These are phyloP conservation scores for Xylariaceae sp. DNA, from an alignment of 2,329 filamentous ascomycete genomes.

Conservation along the genomic window DNA sequence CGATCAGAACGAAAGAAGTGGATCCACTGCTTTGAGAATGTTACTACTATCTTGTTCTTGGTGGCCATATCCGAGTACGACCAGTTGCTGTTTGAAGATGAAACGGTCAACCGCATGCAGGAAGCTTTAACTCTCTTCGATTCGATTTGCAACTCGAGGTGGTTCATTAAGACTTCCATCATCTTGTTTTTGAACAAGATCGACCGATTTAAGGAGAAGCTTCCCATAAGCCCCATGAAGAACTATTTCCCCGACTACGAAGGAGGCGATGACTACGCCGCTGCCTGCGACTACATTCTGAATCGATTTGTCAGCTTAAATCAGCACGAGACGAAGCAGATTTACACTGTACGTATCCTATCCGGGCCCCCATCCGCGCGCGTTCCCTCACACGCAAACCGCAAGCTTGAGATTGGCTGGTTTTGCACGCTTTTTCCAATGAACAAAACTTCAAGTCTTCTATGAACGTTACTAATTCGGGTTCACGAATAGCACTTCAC, in stretches of 20 bases:
- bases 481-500: constrained; percentile 65
- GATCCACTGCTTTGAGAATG: constrained; percentile 99
- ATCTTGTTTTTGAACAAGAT: constrained; percentile 88
- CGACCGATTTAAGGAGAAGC: constrained; percentile 82
- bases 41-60: constrained; percentile 92
- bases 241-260: constrained; percentile 90
- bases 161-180: constrained; percentile 87
- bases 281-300: constrained; percentile 96
- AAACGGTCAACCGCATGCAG: constrained; percentile 93
- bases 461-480: not conserved
- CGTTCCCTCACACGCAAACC: too few species aligned
- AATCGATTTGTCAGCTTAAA: constrained; percentile 98
- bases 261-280: constrained; percentile 89
- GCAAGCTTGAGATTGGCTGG: not conserved
- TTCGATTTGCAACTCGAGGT: constrained; percentile 81
- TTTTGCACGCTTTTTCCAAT: not conserved
- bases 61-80: constrained; percentile 98
- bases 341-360: constrained; percentile 59
- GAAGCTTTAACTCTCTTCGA: constrained; percentile 82
- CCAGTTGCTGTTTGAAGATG: constrained; percentile 90
- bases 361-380: too few species aligned
- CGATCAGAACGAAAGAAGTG: constrained; percentile 97
- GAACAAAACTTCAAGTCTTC: not conserved
- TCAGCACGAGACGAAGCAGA: constrained; percentile 99
- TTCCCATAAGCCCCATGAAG: constrained; percentile 75